phyloP scores from a whole-genome alignment of 306 rosid genomes.

The Prosopis cineraria region DNA sequence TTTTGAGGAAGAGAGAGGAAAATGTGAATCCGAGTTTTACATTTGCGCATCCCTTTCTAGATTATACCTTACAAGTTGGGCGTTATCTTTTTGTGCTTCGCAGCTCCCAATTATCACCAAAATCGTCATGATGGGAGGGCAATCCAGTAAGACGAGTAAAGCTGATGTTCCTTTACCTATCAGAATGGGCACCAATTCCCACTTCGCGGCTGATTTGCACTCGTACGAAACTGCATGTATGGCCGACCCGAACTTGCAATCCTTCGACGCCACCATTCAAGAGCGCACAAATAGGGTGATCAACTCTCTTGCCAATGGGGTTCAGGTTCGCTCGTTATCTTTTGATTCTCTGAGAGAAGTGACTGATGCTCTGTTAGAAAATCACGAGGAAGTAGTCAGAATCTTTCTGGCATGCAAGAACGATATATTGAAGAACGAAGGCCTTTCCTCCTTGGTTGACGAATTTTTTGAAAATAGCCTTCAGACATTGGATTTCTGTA shows the following conservation, averaged over 20 bases:
- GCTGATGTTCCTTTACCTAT: constrained; percentile 41
- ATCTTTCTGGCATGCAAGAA: constrained; percentile 65
- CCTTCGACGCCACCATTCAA: constrained; percentile 67
- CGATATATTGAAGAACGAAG: constrained; percentile 72
- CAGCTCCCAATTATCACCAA: constrained; percentile 1
- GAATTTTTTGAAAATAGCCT: constrained; percentile 74
- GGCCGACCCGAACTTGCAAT: constrained; percentile 61
- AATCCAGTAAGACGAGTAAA: constrained; percentile 51
- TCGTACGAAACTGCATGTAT: constrained; percentile 81
- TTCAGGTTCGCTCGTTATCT: constrained; percentile 64
- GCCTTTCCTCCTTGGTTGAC: constrained; percentile 60
- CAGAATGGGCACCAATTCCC: constrained; percentile 48
- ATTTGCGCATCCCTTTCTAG: background rate
- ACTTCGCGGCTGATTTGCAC: constrained; percentile 55
- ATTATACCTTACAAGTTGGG: constrained; percentile 3
- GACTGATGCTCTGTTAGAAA: constrained; percentile 68
- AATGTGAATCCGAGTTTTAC: background rate
- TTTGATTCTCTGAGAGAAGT: constrained; percentile 71
- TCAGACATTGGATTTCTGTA: constrained; percentile 68
- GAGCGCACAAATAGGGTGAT: constrained; percentile 71
- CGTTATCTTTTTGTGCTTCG: constrained; percentile 16
- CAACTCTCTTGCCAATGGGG: constrained; percentile 60
- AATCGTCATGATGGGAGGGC: constrained; percentile 71
- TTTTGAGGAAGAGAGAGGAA: background rate
- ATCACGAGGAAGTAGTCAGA: constrained; percentile 75